Evolutionary conservation across 345 rosid genomes (phyloP), one percentile per base, ranked within the genome.

Genomic region (Eucalyptus curtisii): DNA sequence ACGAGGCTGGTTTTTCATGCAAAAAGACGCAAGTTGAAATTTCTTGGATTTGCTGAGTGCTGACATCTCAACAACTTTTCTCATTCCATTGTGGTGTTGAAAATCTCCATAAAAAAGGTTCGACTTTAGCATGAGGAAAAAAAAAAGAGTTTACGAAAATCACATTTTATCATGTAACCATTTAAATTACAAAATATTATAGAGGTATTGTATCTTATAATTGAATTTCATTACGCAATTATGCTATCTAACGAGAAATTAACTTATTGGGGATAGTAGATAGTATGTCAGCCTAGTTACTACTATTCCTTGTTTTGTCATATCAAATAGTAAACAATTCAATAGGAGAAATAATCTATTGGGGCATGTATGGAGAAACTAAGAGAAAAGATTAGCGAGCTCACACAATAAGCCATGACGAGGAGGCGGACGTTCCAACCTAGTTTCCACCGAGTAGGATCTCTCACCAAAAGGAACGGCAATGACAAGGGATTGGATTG

Each of bases 211-310:
- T 30, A 6, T 61, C 7, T 2, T 61, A 30, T 30, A 30, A 61
- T 30, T 61, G 33, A 30, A 61, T 61, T 44, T 30, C 33, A 2
- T 13, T 30, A 61, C 71, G 6, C 71, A 61, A 27, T 30, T 61
- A 13, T 61, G 59, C 59, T 55, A 55, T 55, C 59, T 22, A 20
- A 55, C 4, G 27, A 55, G 59, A 53, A 53, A 55, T 55, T 20
- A 55, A 44, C 8, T 44, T 44, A 44, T 44, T 44, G 9, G 45
- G 49, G 99, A 92, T 93, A 96, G 99, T 33, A 97, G 87, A 91
- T 96, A 97, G 91, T 92, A 96, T 37, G 99, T 92, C 40, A 95
- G 90, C 2, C 98, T 98, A 7, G 99, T 97, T 90, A 97, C 99
- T 89, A 95, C 92, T 86, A 97, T 89, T 66, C 99, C 99, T 99